Conservation (phyloP, 2,329 filamentous ascomycete genomes). For the Fusarium sp. region DNA sequence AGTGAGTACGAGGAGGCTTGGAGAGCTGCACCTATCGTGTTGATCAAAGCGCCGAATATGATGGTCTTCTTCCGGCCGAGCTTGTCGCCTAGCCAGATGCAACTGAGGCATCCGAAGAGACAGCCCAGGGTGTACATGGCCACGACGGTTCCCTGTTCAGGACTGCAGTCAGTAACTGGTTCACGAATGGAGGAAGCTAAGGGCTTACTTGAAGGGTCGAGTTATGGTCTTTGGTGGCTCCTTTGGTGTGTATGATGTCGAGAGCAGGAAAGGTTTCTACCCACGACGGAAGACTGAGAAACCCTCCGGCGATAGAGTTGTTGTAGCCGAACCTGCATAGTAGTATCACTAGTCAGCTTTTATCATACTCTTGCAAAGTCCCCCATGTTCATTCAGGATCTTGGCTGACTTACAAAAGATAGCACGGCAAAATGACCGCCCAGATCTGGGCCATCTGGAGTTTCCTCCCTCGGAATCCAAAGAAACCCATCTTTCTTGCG, state of each 20-base stretch:
- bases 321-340: not conserved
- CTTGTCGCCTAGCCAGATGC: slow-evolving; percentile 1
- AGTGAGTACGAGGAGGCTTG: not conserved
- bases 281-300: not conserved
- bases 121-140: not conserved
- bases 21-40: not conserved
- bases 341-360: rapidly evolving
- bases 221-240: not conserved
- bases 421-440: not conserved
- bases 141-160: not conserved
- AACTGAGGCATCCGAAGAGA: slow-evolving; percentile 2
- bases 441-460: slow-evolving; percentile 5
- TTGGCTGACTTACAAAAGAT: not conserved
- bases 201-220: not conserved
- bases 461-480: not conserved
- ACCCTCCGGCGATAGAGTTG: not conserved
- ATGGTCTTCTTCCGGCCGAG: not conserved
- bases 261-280: slow-evolving; percentile 1
- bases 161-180: rapidly evolving
- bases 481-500: not conserved
- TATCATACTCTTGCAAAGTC: not conserved
- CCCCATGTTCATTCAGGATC: rapidly evolving
- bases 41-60: not conserved
- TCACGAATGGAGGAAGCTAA: rapidly evolving
- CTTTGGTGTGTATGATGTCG: not conserved